Evolutionary conservation across 306 rosid genomes (phyloP).

Genomic region (Abrus pulchellus): DNA sequence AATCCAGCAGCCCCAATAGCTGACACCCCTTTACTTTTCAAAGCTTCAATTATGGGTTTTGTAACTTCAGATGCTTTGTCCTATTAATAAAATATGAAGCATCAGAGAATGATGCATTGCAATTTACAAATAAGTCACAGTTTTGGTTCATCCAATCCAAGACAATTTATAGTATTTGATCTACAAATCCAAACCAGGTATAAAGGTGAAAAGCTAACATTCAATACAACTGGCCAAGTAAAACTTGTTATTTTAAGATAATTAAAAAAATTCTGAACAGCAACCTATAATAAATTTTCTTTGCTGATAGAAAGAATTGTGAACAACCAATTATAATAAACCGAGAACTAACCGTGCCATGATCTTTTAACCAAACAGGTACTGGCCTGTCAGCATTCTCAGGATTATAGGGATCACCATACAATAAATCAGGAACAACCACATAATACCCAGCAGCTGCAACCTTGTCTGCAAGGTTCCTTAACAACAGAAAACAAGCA

Average conservation of each 20-base stretch:
- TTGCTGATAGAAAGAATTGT: background rate
- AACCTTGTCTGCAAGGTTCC: constrained; percentile 80
- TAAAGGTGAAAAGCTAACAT: background rate
- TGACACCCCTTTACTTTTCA: constrained; percentile 63
- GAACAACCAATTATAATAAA: constrained; percentile 1
- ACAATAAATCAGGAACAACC: constrained; percentile 70
- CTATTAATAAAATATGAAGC: constrained; percentile 49
- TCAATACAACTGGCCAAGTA: background rate
- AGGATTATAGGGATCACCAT: constrained; percentile 66
- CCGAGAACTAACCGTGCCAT: constrained; percentile 58
- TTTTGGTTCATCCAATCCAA: background rate
- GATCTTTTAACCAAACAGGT: constrained; percentile 64
- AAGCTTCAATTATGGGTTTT: constrained; percentile 63
- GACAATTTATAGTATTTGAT: background rate
- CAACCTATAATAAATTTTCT: background rate
- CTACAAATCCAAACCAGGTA: background rate
- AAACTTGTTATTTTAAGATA: too few species aligned
- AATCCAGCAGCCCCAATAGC: constrained; percentile 76
- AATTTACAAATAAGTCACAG: constrained; percentile 1
- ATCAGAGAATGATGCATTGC: constrained; percentile 12
- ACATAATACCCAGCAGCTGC: constrained; percentile 79
- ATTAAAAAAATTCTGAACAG: too few species aligned
- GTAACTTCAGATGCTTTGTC: constrained; percentile 68
- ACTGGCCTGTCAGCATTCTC: constrained; percentile 56
- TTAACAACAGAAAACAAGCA: constrained; percentile 41